Evolutionary conservation across 345 rosid species (phyloP).

Genomic region (Ceriops decandra): DNA sequence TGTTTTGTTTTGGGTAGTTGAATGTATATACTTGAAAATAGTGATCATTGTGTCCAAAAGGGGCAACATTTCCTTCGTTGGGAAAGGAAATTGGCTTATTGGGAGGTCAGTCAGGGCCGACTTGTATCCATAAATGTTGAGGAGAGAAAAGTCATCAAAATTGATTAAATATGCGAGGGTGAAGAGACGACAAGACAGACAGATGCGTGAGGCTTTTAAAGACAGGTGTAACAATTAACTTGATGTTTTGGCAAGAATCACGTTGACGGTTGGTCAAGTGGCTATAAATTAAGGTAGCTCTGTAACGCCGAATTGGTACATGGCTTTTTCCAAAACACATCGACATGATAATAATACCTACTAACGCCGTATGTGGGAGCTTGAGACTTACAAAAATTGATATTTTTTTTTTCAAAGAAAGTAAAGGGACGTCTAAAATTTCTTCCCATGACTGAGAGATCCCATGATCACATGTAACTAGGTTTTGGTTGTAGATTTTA

Average conservation of each 20-base stretch:
- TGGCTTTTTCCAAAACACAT: not conserved
- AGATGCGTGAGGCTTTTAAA: not conserved
- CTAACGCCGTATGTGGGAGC: too few species aligned
- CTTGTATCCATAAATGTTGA: not conserved
- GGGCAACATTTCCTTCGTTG: not conserved
- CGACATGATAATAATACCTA: not conserved
- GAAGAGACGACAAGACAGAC: constrained; percentile 1
- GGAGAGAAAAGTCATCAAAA: not conserved
- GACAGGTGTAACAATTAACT: not conserved
- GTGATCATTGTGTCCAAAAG: not conserved
- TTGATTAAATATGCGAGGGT: not conserved
- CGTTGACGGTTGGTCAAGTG: not conserved
- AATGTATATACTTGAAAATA: too few species aligned
- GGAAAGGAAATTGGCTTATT: not conserved
- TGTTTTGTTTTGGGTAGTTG: too few species aligned
- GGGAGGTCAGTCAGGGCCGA: not conserved
- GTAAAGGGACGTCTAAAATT: not conserved
- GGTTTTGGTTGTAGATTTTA: not conserved
- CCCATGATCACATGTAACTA: not conserved
- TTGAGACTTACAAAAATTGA: too few species aligned
- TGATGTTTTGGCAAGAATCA: constrained; percentile 16
- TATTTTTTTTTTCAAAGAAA: too few species aligned
- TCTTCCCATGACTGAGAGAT: not conserved
- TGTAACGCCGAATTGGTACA: not conserved
- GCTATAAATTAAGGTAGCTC: not conserved